Base-by-base conservation (phyloP, 2,329 filamentous ascomycete species). In the Xylaria digitata region DNA sequence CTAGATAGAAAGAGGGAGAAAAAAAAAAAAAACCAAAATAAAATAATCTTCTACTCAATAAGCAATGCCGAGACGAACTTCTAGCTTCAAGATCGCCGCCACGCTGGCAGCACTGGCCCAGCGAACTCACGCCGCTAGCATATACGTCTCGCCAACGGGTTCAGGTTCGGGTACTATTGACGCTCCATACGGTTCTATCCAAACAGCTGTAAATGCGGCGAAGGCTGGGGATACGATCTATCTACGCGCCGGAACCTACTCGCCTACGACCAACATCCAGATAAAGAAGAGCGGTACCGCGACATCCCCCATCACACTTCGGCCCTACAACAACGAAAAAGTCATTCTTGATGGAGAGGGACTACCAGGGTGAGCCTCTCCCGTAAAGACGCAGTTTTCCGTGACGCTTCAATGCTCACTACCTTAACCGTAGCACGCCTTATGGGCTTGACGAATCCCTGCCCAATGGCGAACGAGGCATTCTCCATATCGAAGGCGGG, bases 61-160 rank as follows among this genome's bases (percentile, higher is more conserved):
- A 63, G 34, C 15, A 53, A 68, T 68, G 66, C 26, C 58, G 40
- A 52, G 30, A n/a, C 59, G 23, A 46, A 32, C 13, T 34, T 62
- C 54, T 40, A 23, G 50, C 19, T 23, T 58, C 17, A n/a, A 32
- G 21, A 11, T 53, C 21, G 21, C 53, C 6, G 21, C 57, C 9
- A 3, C 32, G 9, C 30, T 66, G 15, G 52, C 52, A 23, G 58
- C 46, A 19, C 32, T 70, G 21, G 13, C 48, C 9, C 49, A 54
- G 15, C 23, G 32, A n/a, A 48, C 37, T 15, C 45, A 57, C 19
- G 78, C 75, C 6, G 74, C 75, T 7, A 80, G 81, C 32, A 78
- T 84, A 65, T 85, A 81, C 70, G 83, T 85, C 30, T 80, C 83
- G 1, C 81, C 82, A 0, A 78, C 77, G 1, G 83, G 83, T 15